Conservation (phyloP, 495 filamentous ascomycete genomes). For the Pseudevernia furfuracea region DNA sequence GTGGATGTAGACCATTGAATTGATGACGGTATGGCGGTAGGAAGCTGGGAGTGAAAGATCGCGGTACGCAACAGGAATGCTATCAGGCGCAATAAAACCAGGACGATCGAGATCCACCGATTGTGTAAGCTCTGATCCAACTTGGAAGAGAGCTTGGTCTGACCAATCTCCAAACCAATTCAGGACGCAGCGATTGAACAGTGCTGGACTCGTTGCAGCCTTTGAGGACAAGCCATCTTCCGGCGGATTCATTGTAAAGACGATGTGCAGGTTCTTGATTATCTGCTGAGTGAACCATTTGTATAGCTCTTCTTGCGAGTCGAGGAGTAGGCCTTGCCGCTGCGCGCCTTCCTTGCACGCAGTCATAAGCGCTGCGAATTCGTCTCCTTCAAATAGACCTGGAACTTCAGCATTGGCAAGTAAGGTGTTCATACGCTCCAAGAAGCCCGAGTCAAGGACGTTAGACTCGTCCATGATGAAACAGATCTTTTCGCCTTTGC, state of each 20-base stretch:
- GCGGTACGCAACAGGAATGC: slow-evolving; percentile 82
- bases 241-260: slow-evolving; percentile 99
- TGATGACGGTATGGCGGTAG: slow-evolving; percentile 84
- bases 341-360: slow-evolving; percentile 97
- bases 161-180: slow-evolving; percentile 99
- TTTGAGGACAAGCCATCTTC: slow-evolving; percentile 91
- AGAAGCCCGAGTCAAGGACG: slow-evolving; percentile 94
- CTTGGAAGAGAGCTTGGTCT: slow-evolving; percentile 97
- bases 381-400: slow-evolving; percentile 95
- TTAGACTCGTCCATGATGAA: slow-evolving; percentile 99
- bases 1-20: slow-evolving; percentile 98
- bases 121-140: slow-evolving; percentile 89
- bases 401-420: slow-evolving; percentile 97
- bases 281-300: slow-evolving; percentile 99
- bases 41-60: slow-evolving; percentile 76
- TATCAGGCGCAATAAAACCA: slow-evolving; percentile 80
- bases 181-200: slow-evolving; percentile 98
- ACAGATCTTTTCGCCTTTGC: slow-evolving; percentile 98
- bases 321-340: slow-evolving; percentile 85
- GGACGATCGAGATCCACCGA: slow-evolving; percentile 87
- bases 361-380: slow-evolving; percentile 93
- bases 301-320: slow-evolving; percentile 97
- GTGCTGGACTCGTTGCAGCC: slow-evolving; percentile 89
- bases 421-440: slow-evolving; percentile 98
- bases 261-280: slow-evolving; percentile 96